Conservation (phyloP, 805 yeast species). For the Metschnikowia kofuensis region DNA sequence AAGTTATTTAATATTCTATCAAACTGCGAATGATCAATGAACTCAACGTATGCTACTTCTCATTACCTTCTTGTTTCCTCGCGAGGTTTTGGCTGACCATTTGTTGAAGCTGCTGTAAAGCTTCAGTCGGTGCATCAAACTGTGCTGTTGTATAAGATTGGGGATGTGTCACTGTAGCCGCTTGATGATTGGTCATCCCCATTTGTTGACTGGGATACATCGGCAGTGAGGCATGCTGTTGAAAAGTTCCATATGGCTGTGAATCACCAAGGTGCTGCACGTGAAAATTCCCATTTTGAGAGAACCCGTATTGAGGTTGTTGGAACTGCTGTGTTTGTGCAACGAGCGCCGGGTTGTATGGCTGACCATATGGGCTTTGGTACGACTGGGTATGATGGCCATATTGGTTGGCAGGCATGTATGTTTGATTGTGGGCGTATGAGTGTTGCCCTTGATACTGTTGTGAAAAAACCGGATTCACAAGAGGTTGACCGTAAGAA, state of each 20-base stretch:
- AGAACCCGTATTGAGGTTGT: slow-evolving; percentile 24
- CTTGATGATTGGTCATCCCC: neutral
- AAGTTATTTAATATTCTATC: no score
- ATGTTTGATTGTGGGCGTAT: slow-evolving; percentile 4
- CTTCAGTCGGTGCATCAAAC: slow-evolving; percentile 1
- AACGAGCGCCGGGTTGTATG: slow-evolving; percentile 5
- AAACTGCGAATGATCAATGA: neutral
- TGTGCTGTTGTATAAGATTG: neutral
- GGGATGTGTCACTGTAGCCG: neutral
- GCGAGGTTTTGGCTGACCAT: slow-evolving; percentile 16
- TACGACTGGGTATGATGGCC: slow-evolving; percentile 9
- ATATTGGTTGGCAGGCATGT: slow-evolving; percentile 6
- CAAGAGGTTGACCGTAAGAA: slow-evolving; percentile 1
- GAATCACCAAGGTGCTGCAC: slow-evolving; percentile 20
- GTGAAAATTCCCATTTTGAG: slow-evolving; percentile 2
- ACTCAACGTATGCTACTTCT: neutral
- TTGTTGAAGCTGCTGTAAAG: slow-evolving; percentile 19
- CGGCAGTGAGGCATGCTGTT: slow-evolving; percentile 6
- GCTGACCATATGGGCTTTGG: slow-evolving; percentile 16
- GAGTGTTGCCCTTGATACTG: slow-evolving; percentile 6
- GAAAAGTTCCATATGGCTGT: slow-evolving; percentile 13
- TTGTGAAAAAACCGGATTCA: neutral
- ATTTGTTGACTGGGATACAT: slow-evolving; percentile 1
- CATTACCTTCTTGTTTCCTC: slow-evolving; percentile 1
- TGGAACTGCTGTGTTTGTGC: slow-evolving; percentile 14